These are phyloP conservation scores for Penicillium crustosum DNA, from an alignment of 2,329 filamentous ascomycete species.

Conservation along the genomic window DNA sequence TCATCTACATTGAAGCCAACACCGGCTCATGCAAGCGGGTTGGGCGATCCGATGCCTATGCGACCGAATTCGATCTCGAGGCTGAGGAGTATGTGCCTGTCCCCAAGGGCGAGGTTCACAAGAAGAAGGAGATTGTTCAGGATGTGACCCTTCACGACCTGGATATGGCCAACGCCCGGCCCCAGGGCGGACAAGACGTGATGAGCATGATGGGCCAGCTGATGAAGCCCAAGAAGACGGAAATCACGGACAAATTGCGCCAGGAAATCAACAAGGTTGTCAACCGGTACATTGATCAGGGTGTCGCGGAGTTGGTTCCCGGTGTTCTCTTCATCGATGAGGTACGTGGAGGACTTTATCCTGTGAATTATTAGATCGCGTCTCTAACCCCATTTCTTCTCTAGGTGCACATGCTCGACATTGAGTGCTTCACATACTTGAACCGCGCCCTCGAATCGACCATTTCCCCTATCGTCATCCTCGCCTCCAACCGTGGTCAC, in stretches of 20 bases:
- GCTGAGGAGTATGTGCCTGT: constrained; percentile 99
- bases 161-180: constrained; percentile 90
- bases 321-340: constrained; percentile 98
- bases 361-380: constrained; percentile 20
- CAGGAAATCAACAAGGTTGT: constrained; percentile 99
- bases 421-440: constrained; percentile 98
- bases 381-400: constrained; percentile 14
- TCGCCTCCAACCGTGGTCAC: constrained; percentile 94
- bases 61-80: constrained; percentile 97
- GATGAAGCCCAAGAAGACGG: constrained; percentile 99
- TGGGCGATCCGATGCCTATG: constrained; percentile 92
- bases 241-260: constrained; percentile 96
- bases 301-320: constrained; percentile 94
- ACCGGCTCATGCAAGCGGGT: constrained; percentile 97
- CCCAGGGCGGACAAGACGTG: constrained; percentile 96
- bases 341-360: constrained; percentile 52
- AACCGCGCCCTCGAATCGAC: constrained; percentile 95
- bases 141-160: constrained; percentile 97
- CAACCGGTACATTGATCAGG: constrained; percentile 98
- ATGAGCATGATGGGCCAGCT: constrained; percentile 99
- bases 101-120: constrained; percentile 97
- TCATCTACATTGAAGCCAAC: constrained; percentile 99
- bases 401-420: constrained; percentile 97
- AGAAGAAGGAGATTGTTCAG: constrained; percentile 99
- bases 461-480: constrained; percentile 94